Conservation (phyloP, 1,284 basidiomycete genomes). For the Rhodotorula glutinis region DNA sequence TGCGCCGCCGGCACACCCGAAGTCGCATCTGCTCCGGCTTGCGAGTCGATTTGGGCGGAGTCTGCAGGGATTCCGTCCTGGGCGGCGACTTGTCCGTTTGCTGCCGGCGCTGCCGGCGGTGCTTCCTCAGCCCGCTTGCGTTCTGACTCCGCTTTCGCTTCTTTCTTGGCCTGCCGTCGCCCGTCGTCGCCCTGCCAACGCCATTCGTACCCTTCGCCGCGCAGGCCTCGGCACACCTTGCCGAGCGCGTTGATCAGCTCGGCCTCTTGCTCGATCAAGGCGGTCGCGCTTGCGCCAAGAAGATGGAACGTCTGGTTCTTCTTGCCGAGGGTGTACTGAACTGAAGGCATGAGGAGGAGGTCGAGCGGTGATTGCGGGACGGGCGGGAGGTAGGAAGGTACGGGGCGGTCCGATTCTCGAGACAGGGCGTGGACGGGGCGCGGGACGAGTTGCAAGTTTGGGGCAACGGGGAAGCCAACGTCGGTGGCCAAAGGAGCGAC, state of each 20-base stretch:
- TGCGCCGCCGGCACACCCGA: no score
- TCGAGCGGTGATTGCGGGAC: conserved; percentile 42
- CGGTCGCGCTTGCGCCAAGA: conserved; percentile 36
- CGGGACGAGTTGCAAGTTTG: conserved; percentile 33
- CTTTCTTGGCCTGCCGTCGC: conserved; percentile 14
- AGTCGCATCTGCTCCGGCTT: no score
- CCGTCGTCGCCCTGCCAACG: conserved; percentile 36
- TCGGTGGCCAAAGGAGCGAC: conserved; percentile 7
- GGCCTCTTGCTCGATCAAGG: conserved; percentile 42
- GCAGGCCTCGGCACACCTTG: conserved; percentile 36
- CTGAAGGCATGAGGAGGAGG: conserved; percentile 36
- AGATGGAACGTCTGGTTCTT: conserved; percentile 37
- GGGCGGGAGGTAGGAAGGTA: conserved; percentile 34
- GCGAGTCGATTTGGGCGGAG: not conserved
- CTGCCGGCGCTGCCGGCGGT: not conserved
- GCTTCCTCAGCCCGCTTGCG: not conserved
- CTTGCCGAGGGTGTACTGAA: conserved; percentile 37
- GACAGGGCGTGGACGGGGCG: conserved; percentile 14
- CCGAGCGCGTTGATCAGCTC: conserved; percentile 33
- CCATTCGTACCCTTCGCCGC: conserved; percentile 42
- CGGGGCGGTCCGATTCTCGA: conserved; percentile 22
- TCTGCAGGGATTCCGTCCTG: not conserved
- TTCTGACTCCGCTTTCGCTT: conserved; percentile 9
- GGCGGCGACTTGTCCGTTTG: not conserved
- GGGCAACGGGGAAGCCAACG: conserved; percentile 32